Evolutionary conservation across 495 filamentous ascomycete genomes (phyloP).

Genomic region (Aspergillus sparsus): DNA sequence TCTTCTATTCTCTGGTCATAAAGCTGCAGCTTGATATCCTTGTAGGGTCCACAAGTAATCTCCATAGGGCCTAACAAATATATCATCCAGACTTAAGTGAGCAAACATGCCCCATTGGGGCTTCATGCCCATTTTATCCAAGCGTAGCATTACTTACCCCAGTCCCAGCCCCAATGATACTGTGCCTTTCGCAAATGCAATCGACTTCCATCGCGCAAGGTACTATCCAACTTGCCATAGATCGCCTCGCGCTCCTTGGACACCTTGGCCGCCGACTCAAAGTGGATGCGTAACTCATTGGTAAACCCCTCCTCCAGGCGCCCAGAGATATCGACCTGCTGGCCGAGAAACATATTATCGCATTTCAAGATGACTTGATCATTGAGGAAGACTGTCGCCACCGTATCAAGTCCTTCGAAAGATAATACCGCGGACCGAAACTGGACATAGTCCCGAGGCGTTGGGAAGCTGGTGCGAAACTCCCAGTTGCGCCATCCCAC

Average conservation of each 20-base stretch:
- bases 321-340: neutral
- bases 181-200: conserved; percentile 8
- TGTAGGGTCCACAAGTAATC: conserved; percentile 3
- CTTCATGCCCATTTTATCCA: too few species aligned
- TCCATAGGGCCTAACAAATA: conserved; percentile 1
- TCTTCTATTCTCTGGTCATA: conserved; percentile 4
- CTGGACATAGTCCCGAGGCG: neutral
- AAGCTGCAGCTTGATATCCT: conserved; percentile 3
- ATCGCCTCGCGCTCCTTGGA: neutral
- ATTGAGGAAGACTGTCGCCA: conserved; percentile 1
- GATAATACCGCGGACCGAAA: neutral
- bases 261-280: neutral
- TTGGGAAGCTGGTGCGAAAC: conserved; percentile 4
- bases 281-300: neutral
- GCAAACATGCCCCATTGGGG: too few species aligned
- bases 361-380: neutral
- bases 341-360: conserved; percentile 9
- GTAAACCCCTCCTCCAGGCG: neutral
- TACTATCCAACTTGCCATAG: conserved; percentile 3
- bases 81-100: too few species aligned
- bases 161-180: conserved; percentile 10
- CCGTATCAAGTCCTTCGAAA: neutral
- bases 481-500: conserved; percentile 6
- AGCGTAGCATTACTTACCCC: conserved; percentile 1
- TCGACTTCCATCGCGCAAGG: conserved; percentile 2